These are phyloP conservation scores for Beauveria brongniartii DNA, from an alignment of 2,329 filamentous ascomycete genomes.

Conservation along the genomic window DNA sequence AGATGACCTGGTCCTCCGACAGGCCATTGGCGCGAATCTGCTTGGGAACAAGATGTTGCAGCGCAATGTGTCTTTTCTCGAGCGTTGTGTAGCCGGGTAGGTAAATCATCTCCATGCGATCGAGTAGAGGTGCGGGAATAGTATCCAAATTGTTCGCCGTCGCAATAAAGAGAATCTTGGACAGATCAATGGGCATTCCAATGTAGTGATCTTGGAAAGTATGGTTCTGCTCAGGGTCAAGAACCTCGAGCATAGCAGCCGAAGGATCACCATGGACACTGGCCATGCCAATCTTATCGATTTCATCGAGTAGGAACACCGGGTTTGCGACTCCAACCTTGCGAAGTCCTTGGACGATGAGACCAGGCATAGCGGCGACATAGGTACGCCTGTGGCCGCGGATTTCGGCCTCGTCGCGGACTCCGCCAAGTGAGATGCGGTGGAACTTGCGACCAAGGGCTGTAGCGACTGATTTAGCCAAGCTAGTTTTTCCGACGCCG, in stretches of 20 bases:
- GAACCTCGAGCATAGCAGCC: slow-evolving; percentile 93
- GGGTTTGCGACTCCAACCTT: slow-evolving; percentile 95
- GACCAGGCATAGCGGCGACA: slow-evolving; percentile 95
- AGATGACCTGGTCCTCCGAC: slow-evolving; percentile 61
- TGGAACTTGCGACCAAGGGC: slow-evolving; percentile 94
- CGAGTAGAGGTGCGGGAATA: slow-evolving; percentile 85
- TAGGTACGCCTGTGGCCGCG: slow-evolving; percentile 91
- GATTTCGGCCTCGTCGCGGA: slow-evolving; percentile 94
- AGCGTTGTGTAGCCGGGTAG: slow-evolving; percentile 93
- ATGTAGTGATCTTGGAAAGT: slow-evolving; percentile 95
- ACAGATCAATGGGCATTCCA: slow-evolving; percentile 89
- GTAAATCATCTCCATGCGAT: slow-evolving; percentile 94
- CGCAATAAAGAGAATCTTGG: slow-evolving; percentile 94
- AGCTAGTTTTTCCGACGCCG: slow-evolving; percentile 90
- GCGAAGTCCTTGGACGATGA: slow-evolving; percentile 87
- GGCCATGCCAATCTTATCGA: slow-evolving; percentile 87
- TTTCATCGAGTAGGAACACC: slow-evolving; percentile 92
- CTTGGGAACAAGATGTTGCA: slow-evolving; percentile 89
- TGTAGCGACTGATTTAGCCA: slow-evolving; percentile 87
- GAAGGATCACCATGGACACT: slow-evolving; percentile 95
- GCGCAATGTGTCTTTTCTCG: slow-evolving; percentile 93
- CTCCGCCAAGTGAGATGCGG: slow-evolving; percentile 89
- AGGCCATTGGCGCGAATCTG: slow-evolving; percentile 89
- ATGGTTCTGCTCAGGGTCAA: slow-evolving; percentile 95
- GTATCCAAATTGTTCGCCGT: slow-evolving; percentile 93